Percentiles rank a stretch among this genome's conserved stretches.
Evolutionary conservation across 192 early-diverging fungal species (phyloP).

Genomic region (Coemansia sp.): DNA sequence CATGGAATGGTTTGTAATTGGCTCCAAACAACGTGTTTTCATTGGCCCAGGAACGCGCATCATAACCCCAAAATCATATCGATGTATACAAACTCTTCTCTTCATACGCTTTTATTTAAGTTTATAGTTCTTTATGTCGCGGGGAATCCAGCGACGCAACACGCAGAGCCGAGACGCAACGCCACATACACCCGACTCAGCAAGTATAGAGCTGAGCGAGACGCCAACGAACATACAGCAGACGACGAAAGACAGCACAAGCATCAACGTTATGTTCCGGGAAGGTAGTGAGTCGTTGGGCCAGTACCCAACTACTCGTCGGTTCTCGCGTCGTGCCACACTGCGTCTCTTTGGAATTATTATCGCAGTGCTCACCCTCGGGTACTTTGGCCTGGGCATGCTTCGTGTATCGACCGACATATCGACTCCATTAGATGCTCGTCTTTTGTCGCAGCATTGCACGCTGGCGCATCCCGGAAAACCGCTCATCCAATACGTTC

Average conservation of each 20-base stretch:
- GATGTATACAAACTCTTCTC: too few relatives aligned
- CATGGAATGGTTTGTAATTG: too few relatives aligned
- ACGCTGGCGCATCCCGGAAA: conserved; percentile 60
- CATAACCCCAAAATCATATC: too few relatives aligned
- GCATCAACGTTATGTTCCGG: background rate
- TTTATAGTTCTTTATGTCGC: background rate
- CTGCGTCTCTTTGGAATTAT: conserved; percentile 24
- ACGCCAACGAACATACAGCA: background rate
- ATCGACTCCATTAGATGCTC: conserved; percentile 16
- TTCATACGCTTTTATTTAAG: too few relatives aligned
- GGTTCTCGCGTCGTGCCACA: conserved; percentile 12
- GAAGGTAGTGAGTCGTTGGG: conserved; percentile 22
- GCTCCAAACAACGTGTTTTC: too few relatives aligned
- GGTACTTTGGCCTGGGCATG: conserved; percentile 22
- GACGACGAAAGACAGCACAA: background rate
- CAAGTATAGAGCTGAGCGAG: background rate
- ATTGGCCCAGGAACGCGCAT: too few relatives aligned
- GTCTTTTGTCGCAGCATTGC: conserved; percentile 59
- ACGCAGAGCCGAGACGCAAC: conserved; percentile 3
- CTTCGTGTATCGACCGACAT: conserved; percentile 3
- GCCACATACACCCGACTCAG: background rate
- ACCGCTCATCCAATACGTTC: conserved; percentile 82
- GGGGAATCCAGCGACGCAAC: background rate
- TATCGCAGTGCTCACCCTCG: conserved; percentile 9
- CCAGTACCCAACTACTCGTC: conserved; percentile 36